A percentile compares a stretch with the other conserved stretches of the same genome.
phyloP scores from a whole-genome alignment of 2,329 filamentous ascomycete species.

The Magnaporthales sp. region DNA sequence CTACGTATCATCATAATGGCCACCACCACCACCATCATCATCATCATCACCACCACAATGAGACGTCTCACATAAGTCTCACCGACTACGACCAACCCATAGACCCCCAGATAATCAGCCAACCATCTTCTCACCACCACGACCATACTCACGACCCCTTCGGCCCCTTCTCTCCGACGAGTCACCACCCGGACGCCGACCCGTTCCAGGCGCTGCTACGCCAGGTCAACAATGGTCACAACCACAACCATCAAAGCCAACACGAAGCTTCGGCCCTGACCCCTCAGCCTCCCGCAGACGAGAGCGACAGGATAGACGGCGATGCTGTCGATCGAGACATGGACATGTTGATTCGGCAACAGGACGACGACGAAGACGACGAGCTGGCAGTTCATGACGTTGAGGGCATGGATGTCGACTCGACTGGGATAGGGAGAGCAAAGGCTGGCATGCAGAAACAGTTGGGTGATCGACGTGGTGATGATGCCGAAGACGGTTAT shows the following conservation, averaged over 20 bases:
- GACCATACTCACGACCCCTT: slow-evolving; percentile 19
- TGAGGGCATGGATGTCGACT: background rate
- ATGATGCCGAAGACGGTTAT: background rate
- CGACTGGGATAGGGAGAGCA: background rate
- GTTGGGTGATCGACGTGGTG: background rate
- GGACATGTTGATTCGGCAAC: slow-evolving; percentile 42
- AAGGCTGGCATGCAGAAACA: background rate
- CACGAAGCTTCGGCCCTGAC: slow-evolving; percentile 5
- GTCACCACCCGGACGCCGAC: slow-evolving; percentile 31
- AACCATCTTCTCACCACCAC: slow-evolving; percentile 20
- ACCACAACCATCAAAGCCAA: slow-evolving; percentile 27
- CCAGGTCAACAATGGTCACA: slow-evolving; percentile 10
- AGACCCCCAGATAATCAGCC: slow-evolving; percentile 50
- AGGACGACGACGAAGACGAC: slow-evolving; percentile 28
- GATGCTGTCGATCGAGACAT: slow-evolving; percentile 39
- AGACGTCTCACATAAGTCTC: background rate
- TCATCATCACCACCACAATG: slow-evolving; percentile 18
- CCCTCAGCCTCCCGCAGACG: slow-evolving; percentile 8
- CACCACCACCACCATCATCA: slow-evolving; percentile 23
- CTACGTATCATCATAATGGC: slow-evolving; percentile 23
- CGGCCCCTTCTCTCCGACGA: slow-evolving; percentile 25
- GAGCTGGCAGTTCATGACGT: background rate
- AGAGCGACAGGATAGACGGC: slow-evolving; percentile 20
- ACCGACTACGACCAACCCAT: slow-evolving; percentile 36
- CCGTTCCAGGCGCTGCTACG: slow-evolving; percentile 42